A percentile compares a stretch with the other conserved stretches of the same genome.
Conservation (phyloP, 345 rosid genomes). For the Lepidium africanum region DNA sequence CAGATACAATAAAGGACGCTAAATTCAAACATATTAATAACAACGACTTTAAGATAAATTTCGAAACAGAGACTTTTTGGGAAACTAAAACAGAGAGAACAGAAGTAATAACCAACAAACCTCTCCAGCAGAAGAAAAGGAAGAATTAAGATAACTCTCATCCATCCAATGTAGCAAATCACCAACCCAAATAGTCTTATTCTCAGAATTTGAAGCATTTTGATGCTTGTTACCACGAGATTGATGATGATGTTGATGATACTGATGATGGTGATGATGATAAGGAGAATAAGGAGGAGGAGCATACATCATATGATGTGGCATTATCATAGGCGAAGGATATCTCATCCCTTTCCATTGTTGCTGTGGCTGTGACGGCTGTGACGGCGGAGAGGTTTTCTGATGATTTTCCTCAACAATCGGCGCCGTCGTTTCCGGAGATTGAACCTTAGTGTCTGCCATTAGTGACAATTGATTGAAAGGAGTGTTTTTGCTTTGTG, state of each 20-base stretch:
- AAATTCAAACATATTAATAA: not conserved
- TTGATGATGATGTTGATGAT: slow-evolving; percentile 27
- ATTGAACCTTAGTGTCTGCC: slow-evolving; percentile 42
- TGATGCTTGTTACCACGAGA: slow-evolving; percentile 30
- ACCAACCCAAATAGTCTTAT: slow-evolving; percentile 87
- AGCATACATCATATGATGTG: slow-evolving; percentile 65
- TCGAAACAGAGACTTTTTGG: not conserved
- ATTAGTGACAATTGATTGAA: not conserved
- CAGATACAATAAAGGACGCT: not conserved
- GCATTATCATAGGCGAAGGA: slow-evolving; percentile 83
- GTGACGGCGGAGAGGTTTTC: slow-evolving; percentile 23
- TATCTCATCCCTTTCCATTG: slow-evolving; percentile 78
- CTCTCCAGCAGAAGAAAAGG: slow-evolving; percentile 80
- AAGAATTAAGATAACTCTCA: slow-evolving; percentile 62
- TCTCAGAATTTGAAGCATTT: slow-evolving; percentile 53
- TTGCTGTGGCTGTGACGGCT: slow-evolving; percentile 32
- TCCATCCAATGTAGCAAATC: slow-evolving; percentile 99
- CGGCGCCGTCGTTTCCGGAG: slow-evolving; percentile 18
- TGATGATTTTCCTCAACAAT: slow-evolving; percentile 21
- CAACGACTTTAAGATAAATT: not conserved
- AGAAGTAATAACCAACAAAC: too few relatives aligned
- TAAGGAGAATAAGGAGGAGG: slow-evolving; percentile 55
- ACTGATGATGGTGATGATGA: slow-evolving; percentile 32
- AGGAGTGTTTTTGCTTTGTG: not conserved
- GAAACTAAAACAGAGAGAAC: not conserved